Conservation (phyloP, 176 grass and related monocot genomes). For the Tillandsia fasciculata region DNA sequence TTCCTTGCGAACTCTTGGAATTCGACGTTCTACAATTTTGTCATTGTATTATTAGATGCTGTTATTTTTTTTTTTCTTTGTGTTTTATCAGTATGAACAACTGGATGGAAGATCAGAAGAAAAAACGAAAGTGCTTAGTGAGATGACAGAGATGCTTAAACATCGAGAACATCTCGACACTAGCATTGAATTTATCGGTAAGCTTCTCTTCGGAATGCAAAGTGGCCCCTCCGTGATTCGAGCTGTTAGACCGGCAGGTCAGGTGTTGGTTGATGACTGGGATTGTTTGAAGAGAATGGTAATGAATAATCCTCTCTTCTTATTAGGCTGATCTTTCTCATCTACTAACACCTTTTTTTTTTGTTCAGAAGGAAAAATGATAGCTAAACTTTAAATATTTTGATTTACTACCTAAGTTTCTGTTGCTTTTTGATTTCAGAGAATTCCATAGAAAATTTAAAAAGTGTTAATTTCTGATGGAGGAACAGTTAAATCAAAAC, state of each 20-base stretch:
- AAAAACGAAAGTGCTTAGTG: conserved; percentile 37
- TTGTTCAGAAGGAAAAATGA: background rate
- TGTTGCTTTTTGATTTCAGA: background rate
- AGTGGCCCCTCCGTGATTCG: conserved; percentile 39
- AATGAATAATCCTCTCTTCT: background rate
- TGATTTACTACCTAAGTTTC: no score
- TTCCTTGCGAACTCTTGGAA: no score
- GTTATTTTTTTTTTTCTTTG: background rate
- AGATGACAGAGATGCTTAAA: conserved; percentile 49
- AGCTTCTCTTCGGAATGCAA: conserved; percentile 62
- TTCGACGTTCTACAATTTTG: no score
- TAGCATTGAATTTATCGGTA: conserved; percentile 60
- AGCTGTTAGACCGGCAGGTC: conserved; percentile 34
- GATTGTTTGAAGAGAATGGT: conserved; percentile 80
- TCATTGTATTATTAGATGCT: background rate
- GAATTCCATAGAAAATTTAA: no score
- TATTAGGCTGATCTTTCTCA: background rate
- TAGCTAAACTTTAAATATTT: no score
- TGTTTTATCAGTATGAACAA: conserved; percentile 59
- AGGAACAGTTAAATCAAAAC: background rate
- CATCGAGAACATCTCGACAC: conserved; percentile 75
- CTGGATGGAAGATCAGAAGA: conserved; percentile 34
- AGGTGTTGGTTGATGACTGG: conserved; percentile 79
- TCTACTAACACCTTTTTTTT: background rate
- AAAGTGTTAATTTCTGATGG: no score